These are phyloP conservation scores for Hypoxylon intermedium DNA, from an alignment of 495 filamentous ascomycete species.

Conservation along the genomic window DNA sequence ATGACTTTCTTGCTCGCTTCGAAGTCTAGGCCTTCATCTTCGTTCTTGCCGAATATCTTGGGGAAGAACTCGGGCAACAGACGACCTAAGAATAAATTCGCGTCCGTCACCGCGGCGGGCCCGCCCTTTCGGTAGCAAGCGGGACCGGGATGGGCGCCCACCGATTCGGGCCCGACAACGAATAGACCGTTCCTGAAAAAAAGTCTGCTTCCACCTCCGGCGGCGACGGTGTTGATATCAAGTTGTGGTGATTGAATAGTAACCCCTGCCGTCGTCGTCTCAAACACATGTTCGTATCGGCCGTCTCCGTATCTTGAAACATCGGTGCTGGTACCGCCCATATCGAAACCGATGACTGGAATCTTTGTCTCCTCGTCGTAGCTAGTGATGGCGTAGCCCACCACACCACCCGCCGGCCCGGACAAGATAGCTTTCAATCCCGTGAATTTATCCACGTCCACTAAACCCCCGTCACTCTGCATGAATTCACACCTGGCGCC, in stretches of 20 bases:
- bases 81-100: conserved; percentile 84
- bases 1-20: conserved; percentile 27
- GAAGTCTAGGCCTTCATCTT: conserved; percentile 38
- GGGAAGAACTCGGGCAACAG: conserved; percentile 42
- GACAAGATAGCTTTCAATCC: conserved; percentile 66
- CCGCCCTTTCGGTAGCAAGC: conserved; percentile 96
- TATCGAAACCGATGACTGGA: conserved; percentile 47
- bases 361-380: conserved; percentile 38
- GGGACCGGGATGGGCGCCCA: conserved; percentile 90
- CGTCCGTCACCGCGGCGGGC: conserved; percentile 90
- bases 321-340: conserved; percentile 47
- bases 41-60: conserved; percentile 41
- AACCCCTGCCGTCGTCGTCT: conserved; percentile 94
- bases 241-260: conserved; percentile 95
- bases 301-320: conserved; percentile 24
- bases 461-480: conserved; percentile 48
- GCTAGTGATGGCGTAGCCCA: conserved; percentile 45
- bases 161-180: conserved; percentile 94
- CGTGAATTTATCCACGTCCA: conserved; percentile 63
- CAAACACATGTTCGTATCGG: conserved; percentile 83
- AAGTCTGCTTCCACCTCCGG: conserved; percentile 87
- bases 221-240: conserved; percentile 93
- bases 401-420: conserved; percentile 64
- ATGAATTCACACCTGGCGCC: conserved; percentile 49
- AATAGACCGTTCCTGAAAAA: conserved; percentile 93